A percentile compares a stretch with the other conserved stretches of the same genome.
phyloP scores from a whole-genome alignment of 805 yeast species.

The Lipomyces lipofer region DNA sequence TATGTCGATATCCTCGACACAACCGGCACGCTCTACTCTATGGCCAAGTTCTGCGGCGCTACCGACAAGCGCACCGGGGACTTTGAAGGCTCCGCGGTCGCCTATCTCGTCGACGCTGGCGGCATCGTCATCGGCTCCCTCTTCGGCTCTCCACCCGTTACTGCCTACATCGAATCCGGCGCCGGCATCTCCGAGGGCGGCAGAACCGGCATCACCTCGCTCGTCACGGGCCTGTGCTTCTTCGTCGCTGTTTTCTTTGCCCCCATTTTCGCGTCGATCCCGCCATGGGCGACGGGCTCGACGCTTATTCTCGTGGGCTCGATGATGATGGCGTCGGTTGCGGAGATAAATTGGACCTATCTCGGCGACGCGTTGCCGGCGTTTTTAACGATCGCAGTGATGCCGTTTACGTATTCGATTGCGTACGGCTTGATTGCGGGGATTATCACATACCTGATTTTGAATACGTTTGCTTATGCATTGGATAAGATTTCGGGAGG shows the following conservation, averaged over 20 bases:
- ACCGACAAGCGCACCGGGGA: slow-evolving; percentile 30
- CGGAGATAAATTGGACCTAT: slow-evolving; percentile 31
- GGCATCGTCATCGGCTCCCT: slow-evolving; percentile 31
- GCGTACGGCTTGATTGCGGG: slow-evolving; percentile 34
- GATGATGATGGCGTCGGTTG: slow-evolving; percentile 31
- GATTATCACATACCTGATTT: slow-evolving; percentile 26
- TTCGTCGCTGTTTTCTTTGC: slow-evolving; percentile 32
- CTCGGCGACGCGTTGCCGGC: slow-evolving; percentile 32
- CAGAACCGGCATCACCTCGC: slow-evolving; percentile 30
- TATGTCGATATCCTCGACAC: slow-evolving; percentile 33
- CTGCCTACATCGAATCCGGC: slow-evolving; percentile 33
- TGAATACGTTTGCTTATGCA: slow-evolving; percentile 20
- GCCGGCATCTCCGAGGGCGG: slow-evolving; percentile 34
- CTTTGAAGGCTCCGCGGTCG: slow-evolving; percentile 33
- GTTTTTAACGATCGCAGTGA: slow-evolving; percentile 32
- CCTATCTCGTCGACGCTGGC: slow-evolving; percentile 31
- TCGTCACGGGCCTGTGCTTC: slow-evolving; percentile 31
- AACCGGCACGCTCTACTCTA: slow-evolving; percentile 33
- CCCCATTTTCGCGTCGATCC: slow-evolving; percentile 33
- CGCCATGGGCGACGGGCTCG: slow-evolving; percentile 34
- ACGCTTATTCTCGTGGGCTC: slow-evolving; percentile 31
- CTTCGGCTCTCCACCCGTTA: slow-evolving; percentile 32
- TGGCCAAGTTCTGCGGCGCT: slow-evolving; percentile 32
- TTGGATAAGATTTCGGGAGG: slow-evolving; percentile 25
- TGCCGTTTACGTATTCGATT: slow-evolving; percentile 34